phyloP scores from a whole-genome alignment of 73 alveolate genomes.

The Tetrahymena thermophila region DNA sequence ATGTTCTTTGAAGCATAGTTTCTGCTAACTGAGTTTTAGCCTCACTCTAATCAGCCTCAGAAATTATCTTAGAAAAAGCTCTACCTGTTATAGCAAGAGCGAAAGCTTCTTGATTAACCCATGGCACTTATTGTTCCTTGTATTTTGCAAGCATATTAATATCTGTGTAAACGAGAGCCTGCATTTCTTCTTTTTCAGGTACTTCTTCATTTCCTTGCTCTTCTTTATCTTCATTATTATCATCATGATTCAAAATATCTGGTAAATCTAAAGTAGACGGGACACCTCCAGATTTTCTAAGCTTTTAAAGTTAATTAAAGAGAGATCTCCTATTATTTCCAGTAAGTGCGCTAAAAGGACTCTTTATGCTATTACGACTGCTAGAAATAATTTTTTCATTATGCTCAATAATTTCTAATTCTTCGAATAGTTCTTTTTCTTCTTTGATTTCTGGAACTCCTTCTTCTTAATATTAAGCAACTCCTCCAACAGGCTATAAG shows the following conservation, averaged over 20 bases:
- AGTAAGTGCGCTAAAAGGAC: neutral
- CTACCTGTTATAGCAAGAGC: slow-evolving; percentile 71
- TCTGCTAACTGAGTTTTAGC: slow-evolving; percentile 55
- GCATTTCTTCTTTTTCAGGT: neutral
- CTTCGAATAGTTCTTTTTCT: neutral
- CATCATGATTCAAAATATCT: slow-evolving; percentile 22
- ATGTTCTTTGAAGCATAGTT: slow-evolving; percentile 65
- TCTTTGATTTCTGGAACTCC: neutral
- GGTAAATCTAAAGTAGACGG: neutral
- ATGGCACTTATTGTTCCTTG: slow-evolving; percentile 15
- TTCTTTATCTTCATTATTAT: slow-evolving; percentile 10
- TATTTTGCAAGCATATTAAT: neutral
- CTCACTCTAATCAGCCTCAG: slow-evolving; percentile 35
- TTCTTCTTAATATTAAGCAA: neutral
- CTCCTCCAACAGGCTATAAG: slow-evolving; percentile 12
- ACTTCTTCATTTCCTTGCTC: slow-evolving; percentile 3
- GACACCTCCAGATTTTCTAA: neutral
- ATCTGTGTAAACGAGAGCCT: neutral
- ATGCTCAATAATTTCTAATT: neutral
- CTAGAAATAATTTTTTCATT: neutral
- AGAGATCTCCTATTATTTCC: neutral
- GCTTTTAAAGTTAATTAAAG: neutral
- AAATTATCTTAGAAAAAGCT: slow-evolving; percentile 52
- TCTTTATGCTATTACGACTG: neutral
- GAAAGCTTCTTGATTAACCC: slow-evolving; percentile 28